Evolutionary conservation across 768 basidiomycete species (phyloP), one percentile per base, ranked within the genome.

Genomic region (Auricularia cornea): DNA sequence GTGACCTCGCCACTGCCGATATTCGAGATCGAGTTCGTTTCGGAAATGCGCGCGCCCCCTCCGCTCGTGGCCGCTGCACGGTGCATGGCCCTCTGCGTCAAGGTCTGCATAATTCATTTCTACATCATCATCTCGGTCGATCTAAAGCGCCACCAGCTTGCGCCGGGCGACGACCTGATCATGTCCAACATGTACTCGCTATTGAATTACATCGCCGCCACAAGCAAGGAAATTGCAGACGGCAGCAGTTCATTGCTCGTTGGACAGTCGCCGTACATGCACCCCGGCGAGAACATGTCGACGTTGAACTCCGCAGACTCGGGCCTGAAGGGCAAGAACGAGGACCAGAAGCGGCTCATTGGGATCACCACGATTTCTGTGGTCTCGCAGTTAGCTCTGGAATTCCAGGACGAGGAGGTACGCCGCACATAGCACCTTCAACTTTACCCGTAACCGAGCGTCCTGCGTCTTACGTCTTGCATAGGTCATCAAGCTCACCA

Each of bases 171-270:
- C 67, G 94, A 94, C 70, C 82, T 94, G 40, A 82, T 91, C 71
- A 88, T 94, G 84, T 98, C 95, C 3, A 92, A 94, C 68, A 89
- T 98, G 86, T 98, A 98, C 73, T 97, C 96, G 3, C 83, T 98
- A 14, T 81, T 98, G 64, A 98, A 98, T 72, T 90, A 91, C 72
- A 88, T 98, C 64, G 86, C 91, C 1, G 86, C 90, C 3, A 87
- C 92, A 2, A 88, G 86, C 77, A 90, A 89, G 70, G 90, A 90
- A 57, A 82, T 84, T 35, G 81, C 81, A 38, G 54, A 57, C 30
- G 54, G 54, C 28, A 30, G 54, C 28, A 57, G 54, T 20, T 16
- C 28, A 10, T 8, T 57, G 4, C 11, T 41, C n/a, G 11, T 35
- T 29, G 29, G 48, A 18, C 48, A 51, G 40, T 48, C 33, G 23